These are phyloP conservation scores for Brassica balearica DNA, from an alignment of 441 rosid genomes.

Conservation along the genomic window DNA sequence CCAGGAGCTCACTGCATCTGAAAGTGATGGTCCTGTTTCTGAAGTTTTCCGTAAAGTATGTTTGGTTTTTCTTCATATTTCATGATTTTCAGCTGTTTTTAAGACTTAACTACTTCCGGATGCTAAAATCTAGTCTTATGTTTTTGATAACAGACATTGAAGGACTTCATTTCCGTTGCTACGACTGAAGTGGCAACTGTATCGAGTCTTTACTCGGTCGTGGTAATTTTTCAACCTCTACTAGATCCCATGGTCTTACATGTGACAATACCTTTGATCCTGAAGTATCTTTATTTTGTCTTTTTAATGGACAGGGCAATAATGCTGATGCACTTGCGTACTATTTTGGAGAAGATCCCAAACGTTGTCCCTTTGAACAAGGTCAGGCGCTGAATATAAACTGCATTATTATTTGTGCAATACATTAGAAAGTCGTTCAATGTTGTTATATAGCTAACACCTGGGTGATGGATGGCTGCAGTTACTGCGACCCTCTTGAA, in stretches of 20 bases:
- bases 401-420: too few relatives aligned
- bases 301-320: slow-evolving; percentile 71
- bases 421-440: background rate
- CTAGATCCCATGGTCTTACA: slow-evolving; percentile 2
- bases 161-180: slow-evolving; percentile 74
- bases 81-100: background rate
- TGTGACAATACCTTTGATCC: slow-evolving; percentile 32
- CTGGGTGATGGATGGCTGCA: slow-evolving; percentile 51
- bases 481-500: slow-evolving; percentile 87
- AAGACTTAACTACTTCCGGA: background rate
- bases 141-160: slow-evolving; percentile 62
- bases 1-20: slow-evolving; percentile 87
- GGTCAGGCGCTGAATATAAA: too few relatives aligned
- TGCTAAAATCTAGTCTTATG: slow-evolving; percentile 31
- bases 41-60: slow-evolving; percentile 85
- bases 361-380: slow-evolving; percentile 96
- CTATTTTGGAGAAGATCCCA: slow-evolving; percentile 98
- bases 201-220: slow-evolving; percentile 81
- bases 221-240: slow-evolving; percentile 59
- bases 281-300: slow-evolving; percentile 6
- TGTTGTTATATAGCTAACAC: background rate
- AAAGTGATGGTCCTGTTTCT: slow-evolving; percentile 97
- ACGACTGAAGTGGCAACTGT: slow-evolving; percentile 82
- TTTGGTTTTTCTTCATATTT: slow-evolving; percentile 1
- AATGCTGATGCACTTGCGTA: slow-evolving; percentile 97